These are phyloP conservation scores for Parachaetomium inaequale DNA, from an alignment of 495 filamentous ascomycete species.

Conservation along the genomic window DNA sequence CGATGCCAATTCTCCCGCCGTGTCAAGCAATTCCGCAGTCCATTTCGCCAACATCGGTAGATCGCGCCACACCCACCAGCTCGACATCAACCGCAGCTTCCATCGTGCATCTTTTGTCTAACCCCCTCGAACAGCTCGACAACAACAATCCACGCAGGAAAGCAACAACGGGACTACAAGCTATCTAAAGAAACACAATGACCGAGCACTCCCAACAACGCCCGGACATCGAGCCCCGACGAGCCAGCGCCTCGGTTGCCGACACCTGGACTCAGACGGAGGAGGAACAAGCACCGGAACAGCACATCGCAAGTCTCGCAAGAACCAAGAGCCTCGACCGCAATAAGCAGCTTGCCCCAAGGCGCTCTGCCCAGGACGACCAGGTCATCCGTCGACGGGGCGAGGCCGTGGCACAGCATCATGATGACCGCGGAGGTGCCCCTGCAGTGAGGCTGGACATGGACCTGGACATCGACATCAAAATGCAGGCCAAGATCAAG, in stretches of 20 bases:
- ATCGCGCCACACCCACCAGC: constrained; percentile 56
- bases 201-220: neutral
- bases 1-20: neutral
- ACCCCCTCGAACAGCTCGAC: neutral
- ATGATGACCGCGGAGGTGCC: constrained; percentile 19
- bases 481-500: constrained; percentile 31
- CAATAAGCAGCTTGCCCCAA: neutral
- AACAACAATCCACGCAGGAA: too few relatives aligned
- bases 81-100: constrained; percentile 57
- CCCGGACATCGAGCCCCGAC: neutral
- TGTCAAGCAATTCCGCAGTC: neutral
- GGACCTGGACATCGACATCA: constrained; percentile 31
- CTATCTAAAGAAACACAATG: neutral
- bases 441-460: constrained; percentile 31
- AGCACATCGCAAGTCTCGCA: neutral
- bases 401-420: neutral
- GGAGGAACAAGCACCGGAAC: neutral
- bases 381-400: neutral
- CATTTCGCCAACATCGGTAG: constrained; percentile 48
- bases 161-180: neutral
- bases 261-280: neutral
- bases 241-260: neutral
- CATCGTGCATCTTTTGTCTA: neutral
- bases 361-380: neutral
- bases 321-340: neutral